Evolutionary conservation across 257 asterid genomes (phyloP).

Genomic region (Solanum phureja): DNA sequence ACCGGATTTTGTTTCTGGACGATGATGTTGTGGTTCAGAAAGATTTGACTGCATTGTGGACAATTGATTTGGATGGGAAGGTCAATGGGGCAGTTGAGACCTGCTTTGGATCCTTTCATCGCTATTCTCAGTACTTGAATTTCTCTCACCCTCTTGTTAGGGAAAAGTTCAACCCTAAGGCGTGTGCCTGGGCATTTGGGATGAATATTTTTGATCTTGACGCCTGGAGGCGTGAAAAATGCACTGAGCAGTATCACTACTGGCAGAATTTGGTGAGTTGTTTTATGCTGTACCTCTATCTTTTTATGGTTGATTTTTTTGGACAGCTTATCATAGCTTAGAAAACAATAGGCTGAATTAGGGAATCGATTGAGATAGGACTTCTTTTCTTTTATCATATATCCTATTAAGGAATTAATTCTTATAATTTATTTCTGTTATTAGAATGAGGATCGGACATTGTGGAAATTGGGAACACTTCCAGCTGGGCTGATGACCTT

Average conservation of each 20-base stretch:
- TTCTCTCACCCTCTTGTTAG: constrained; percentile 73
- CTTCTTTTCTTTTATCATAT: not conserved
- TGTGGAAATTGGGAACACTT: constrained; percentile 80
- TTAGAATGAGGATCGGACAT: constrained; percentile 70
- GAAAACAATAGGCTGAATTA: not conserved
- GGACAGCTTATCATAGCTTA: not conserved
- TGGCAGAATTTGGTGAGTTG: constrained; percentile 79
- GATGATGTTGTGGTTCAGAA: constrained; percentile 96
- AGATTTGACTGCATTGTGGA: constrained; percentile 88
- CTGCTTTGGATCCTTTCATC: constrained; percentile 89
- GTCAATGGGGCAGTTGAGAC: constrained; percentile 87
- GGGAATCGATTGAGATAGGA: not conserved
- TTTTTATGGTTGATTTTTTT: not conserved
- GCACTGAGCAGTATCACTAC: constrained; percentile 75
- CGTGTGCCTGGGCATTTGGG: constrained; percentile 99
- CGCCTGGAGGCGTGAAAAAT: constrained; percentile 77
- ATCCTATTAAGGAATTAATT: not conserved
- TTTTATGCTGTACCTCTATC: not conserved
- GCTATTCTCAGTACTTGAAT: constrained; percentile 69
- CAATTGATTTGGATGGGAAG: constrained; percentile 75
- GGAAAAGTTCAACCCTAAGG: constrained; percentile 73
- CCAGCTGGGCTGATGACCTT: constrained; percentile 86
- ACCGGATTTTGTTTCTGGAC: constrained; percentile 72
- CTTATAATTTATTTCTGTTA: not conserved
- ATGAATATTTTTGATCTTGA: constrained; percentile 91